phyloP scores from a whole-genome alignment of 164 flowering plant species.

The Platanus orientalis region DNA sequence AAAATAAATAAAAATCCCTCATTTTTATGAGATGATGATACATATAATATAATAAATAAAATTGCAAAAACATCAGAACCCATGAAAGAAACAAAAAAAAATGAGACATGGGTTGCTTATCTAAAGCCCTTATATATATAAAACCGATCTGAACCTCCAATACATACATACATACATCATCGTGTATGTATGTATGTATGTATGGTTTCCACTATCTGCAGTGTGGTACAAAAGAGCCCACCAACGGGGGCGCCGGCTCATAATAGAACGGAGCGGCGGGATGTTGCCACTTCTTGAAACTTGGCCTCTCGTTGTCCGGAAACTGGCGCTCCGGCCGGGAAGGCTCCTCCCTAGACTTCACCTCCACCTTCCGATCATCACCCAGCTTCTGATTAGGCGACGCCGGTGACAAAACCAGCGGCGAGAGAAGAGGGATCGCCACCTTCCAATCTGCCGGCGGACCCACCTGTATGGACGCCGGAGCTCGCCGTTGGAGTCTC shows the following conservation, averaged over 20 bases:
- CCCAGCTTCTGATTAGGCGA: background rate
- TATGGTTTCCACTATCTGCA: background rate
- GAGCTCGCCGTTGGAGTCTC: constrained; percentile 44
- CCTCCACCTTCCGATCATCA: constrained; percentile 4
- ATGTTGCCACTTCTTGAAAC: background rate
- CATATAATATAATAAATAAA: no score
- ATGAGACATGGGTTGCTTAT: no score
- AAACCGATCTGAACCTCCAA: no score
- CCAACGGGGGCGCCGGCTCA: background rate
- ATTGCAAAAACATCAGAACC: no score
- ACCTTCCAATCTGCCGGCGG: constrained; percentile 37
- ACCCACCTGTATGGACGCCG: constrained; percentile 36
- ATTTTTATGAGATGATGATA: no score
- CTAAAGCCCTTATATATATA: no score
- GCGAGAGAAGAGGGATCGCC: constrained; percentile 52
- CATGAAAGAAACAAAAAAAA: no score
- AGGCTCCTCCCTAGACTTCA: background rate
- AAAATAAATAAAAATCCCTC: no score
- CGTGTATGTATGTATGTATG: background rate
- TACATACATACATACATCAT: background rate
- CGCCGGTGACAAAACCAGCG: constrained; percentile 34
- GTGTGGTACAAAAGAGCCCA: background rate
- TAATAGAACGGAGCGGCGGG: background rate
- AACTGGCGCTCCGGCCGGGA: background rate
- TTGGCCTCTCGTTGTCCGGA: background rate